Evolutionary conservation across 164 flowering plant genomes (phyloP).

Genomic region (Berberis vulgaris): DNA sequence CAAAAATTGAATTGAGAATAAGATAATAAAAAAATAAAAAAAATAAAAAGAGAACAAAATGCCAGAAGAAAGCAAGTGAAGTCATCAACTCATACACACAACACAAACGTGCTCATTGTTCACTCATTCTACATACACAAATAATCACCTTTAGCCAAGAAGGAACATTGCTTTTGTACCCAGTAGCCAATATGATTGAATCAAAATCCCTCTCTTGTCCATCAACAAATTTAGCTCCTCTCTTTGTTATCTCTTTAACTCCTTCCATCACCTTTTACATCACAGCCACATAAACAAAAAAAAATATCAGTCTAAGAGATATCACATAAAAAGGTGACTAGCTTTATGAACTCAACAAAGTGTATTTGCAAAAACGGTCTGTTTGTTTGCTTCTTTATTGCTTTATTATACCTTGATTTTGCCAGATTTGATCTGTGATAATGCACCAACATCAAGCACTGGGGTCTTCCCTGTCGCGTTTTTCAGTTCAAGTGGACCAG

Average conservation of each 20-base stretch:
- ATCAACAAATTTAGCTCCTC: constrained; percentile 66
- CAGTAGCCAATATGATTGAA: constrained; percentile 83
- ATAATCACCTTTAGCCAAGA: constrained; percentile 82
- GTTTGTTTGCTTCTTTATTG: neutral
- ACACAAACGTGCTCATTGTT: no score
- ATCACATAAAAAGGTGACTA: neutral
- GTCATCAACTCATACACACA: no score
- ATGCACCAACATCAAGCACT: constrained; percentile 83
- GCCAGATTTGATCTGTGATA: constrained; percentile 64
- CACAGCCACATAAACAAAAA: neutral
- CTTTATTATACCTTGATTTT: constrained; percentile 58
- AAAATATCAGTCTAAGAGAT: neutral
- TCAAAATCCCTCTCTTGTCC: constrained; percentile 82
- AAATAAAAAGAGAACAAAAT: neutral
- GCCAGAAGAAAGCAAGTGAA: no score
- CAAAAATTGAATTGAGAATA: constrained; percentile 44
- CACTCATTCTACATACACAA: no score
- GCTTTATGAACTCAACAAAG: neutral
- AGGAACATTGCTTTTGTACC: constrained; percentile 95
- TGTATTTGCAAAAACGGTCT: neutral
- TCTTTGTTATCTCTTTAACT: constrained; percentile 68
- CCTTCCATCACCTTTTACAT: constrained; percentile 58
- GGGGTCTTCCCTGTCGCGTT: constrained; percentile 90
- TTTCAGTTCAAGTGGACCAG: constrained; percentile 95
- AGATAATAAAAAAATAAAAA: constrained; percentile 14